Evolutionary conservation across 768 basidiomycete species (phyloP).

Genomic region (Daedaleopsis nitida): DNA sequence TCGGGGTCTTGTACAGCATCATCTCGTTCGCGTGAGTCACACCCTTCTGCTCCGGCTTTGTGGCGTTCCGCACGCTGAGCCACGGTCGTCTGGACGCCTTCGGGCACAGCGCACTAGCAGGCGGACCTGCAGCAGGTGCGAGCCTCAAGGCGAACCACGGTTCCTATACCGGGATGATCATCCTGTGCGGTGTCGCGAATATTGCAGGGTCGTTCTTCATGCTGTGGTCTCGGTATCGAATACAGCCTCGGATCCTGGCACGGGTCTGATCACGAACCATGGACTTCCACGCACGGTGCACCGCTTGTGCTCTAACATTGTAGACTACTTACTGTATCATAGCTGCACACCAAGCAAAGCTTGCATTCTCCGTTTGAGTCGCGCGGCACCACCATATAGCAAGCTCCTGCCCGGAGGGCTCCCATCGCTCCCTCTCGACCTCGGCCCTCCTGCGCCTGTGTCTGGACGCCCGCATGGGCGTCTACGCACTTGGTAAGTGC

Average conservation of each 20-base stretch:
- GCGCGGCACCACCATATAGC: background rate
- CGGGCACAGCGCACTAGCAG: constrained; percentile 56
- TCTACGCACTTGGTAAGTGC: background rate
- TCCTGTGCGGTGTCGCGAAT: constrained; percentile 62
- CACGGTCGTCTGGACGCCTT: background rate
- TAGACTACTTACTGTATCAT: background rate
- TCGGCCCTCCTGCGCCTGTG: background rate
- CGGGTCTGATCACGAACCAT: background rate
- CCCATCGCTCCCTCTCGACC: background rate
- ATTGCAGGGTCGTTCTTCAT: constrained; percentile 61
- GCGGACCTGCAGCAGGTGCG: constrained; percentile 64
- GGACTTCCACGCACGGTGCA: background rate
- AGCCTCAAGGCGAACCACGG: constrained; percentile 51
- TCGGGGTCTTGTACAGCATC: constrained; percentile 67
- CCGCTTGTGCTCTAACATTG: background rate
- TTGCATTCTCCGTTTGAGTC: background rate
- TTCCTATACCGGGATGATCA: constrained; percentile 51
- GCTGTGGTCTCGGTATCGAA: constrained; percentile 37
- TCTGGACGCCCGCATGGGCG: background rate
- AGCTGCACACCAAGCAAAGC: background rate
- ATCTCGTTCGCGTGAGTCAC: constrained; percentile 69
- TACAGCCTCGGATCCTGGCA: constrained; percentile 11
- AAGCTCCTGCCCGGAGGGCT: background rate
- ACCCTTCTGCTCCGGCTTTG: background rate
- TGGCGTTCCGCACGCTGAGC: background rate